Evolutionary conservation across 352 stramenopile species (phyloP).

Genomic region (Pythium folliculosum): DNA sequence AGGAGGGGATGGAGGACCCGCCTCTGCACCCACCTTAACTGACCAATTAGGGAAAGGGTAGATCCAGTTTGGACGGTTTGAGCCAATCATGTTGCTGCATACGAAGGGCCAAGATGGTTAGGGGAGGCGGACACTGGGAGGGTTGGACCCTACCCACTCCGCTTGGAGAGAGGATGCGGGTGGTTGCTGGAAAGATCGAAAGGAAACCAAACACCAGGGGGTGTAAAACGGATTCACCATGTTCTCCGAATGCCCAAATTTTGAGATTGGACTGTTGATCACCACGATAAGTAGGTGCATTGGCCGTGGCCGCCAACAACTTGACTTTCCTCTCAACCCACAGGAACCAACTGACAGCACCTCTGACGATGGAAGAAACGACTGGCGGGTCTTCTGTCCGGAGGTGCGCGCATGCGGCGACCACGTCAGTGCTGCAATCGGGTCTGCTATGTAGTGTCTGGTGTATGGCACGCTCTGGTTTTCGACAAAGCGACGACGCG

Average conservation of each 20-base stretch:
- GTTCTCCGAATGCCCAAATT: conserved; percentile 1
- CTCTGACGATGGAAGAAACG: background rate
- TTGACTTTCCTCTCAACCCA: background rate
- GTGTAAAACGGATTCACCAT: background rate
- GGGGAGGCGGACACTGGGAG: conserved; percentile 16
- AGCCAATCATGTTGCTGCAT: conserved; percentile 8
- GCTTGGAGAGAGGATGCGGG: background rate
- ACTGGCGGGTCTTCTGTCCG: no score
- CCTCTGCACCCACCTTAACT: conserved; percentile 10
- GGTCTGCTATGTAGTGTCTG: background rate
- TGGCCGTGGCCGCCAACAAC: background rate
- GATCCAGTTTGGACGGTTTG: conserved; percentile 22
- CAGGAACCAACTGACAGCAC: background rate
- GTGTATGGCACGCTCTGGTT: background rate
- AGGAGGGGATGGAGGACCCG: background rate
- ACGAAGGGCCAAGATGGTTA: background rate
- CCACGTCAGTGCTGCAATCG: no score
- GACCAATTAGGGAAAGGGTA: conserved; percentile 27
- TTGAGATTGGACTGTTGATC: conserved; percentile 1
- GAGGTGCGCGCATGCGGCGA: no score
- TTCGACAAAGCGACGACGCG: background rate
- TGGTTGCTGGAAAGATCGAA: conserved; percentile 14
- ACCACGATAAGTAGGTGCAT: background rate
- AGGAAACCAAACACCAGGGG: background rate
- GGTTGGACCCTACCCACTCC: conserved; percentile 21